Evolutionary conservation across 495 filamentous ascomycete genomes (phyloP).

Genomic region (Podospora appendiculata): DNA sequence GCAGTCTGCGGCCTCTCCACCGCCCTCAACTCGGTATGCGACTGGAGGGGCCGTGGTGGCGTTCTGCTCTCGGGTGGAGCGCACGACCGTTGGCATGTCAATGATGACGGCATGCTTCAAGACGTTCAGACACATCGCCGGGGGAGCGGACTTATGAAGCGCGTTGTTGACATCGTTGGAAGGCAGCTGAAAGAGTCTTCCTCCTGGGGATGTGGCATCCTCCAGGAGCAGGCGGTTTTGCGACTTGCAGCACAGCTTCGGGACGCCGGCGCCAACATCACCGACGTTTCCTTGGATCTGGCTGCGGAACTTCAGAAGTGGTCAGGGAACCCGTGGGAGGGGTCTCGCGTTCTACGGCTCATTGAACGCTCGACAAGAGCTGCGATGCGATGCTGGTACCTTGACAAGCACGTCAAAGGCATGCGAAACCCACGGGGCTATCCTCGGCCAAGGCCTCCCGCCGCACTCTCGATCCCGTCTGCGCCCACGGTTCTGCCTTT

Average conservation of each 20-base stretch:
- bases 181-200: conserved; percentile 86
- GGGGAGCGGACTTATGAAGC: conserved; percentile 80
- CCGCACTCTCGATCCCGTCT: conserved; percentile 68
- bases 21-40: conserved; percentile 93
- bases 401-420: conserved; percentile 64
- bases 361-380: conserved; percentile 76
- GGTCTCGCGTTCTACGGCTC: conserved; percentile 75
- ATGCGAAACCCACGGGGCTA: conserved; percentile 55
- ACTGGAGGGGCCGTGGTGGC: conserved; percentile 87
- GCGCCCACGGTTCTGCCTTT: conserved; percentile 97
- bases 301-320: conserved; percentile 51
- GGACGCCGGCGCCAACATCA: conserved; percentile 16
- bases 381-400: conserved; percentile 81
- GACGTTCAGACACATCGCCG: conserved; percentile 57
- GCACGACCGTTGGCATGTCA: conserved; percentile 91
- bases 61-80: conserved; percentile 62
- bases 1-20: conserved; percentile 95
- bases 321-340: conserved; percentile 78
- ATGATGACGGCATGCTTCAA: conserved; percentile 73
- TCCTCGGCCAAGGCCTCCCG: conserved; percentile 66
- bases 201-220: conserved; percentile 71
- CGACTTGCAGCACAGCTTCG: conserved; percentile 42
- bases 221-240: conserved; percentile 44
- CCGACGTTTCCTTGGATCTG: conserved; percentile 22
- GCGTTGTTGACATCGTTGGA: conserved; percentile 90